These are phyloP conservation scores for Sisymbrium irio DNA, from an alignment of 345 rosid species.

Conservation along the genomic window DNA sequence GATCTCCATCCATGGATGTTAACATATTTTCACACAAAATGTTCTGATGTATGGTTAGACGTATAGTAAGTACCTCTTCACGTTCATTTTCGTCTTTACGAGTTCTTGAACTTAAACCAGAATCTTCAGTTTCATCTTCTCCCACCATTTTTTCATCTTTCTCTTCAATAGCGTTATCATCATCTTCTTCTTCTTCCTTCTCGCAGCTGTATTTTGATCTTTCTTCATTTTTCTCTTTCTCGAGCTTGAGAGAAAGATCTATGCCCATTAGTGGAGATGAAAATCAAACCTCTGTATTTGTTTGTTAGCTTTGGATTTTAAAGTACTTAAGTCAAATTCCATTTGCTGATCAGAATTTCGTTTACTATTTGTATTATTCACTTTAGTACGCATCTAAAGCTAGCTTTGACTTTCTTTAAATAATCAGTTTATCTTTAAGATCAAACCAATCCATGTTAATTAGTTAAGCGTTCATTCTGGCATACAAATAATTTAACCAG, in stretches of 20 bases:
- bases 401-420: constrained; percentile 38
- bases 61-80: constrained; percentile 27
- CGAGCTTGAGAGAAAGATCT: constrained; percentile 32
- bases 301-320: constrained; percentile 12
- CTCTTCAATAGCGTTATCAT: constrained; percentile 1
- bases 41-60: neutral
- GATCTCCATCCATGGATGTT: constrained; percentile 11
- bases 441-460: constrained; percentile 15
- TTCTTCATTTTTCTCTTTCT: constrained; percentile 20
- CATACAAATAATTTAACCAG: neutral
- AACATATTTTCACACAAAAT: neutral
- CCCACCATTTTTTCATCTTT: constrained; percentile 10
- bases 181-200: constrained; percentile 6
- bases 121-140: constrained; percentile 3
- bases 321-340: constrained; percentile 31
- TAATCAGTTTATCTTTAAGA: constrained; percentile 15
- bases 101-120: constrained; percentile 17
- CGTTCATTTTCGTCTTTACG: constrained; percentile 30
- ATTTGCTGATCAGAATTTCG: constrained; percentile 25
- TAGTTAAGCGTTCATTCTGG: too few relatives aligned
- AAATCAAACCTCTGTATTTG: neutral
- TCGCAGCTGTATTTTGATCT: constrained; percentile 14
- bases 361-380: constrained; percentile 39
- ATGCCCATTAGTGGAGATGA: constrained; percentile 20
- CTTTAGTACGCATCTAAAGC: constrained; percentile 36